These are phyloP conservation scores for Triticum aestivum DNA, from an alignment of 176 grass and related monocot genomes.

Conservation along the genomic window IWGSC_CS_RefSeq_v2.1 NC_057813.1:282531081-282531580, in stretches of 20 bases:
- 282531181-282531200: neutral
- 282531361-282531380: neutral
- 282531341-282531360: neutral
- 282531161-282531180: conserved; percentile 1
- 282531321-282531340: neutral
- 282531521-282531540: neutral
- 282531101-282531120: neutral
- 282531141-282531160: neutral
- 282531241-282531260: neutral
- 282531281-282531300: neutral
- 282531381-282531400: neutral
- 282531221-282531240: neutral
- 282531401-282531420: neutral
- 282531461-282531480: no score
- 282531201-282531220: neutral
- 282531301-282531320: neutral
- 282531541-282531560: neutral
- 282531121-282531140: conserved; percentile 11
- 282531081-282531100: neutral
- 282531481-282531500: no score
- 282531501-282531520: neutral
- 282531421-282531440: neutral
- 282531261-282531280: neutral
- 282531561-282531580: neutral
- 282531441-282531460: no score